phyloP scores from a whole-genome alignment of 345 rosid species.

The Dovyalis caffra region DNA sequence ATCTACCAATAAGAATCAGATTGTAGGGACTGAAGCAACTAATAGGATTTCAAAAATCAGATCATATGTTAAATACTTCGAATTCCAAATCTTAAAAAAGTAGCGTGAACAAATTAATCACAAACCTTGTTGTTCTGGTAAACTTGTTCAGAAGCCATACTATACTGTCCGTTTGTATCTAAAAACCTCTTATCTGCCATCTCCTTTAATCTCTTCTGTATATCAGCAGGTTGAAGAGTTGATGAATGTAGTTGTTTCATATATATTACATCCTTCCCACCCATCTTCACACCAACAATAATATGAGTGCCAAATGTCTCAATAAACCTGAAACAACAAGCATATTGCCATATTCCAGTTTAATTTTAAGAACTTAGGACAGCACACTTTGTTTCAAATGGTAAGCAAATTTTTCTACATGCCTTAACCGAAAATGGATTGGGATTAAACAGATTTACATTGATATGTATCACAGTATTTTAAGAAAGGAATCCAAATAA shows the following conservation, averaged over 20 bases:
- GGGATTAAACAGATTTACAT: background rate
- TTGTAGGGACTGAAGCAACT: background rate
- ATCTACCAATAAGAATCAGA: background rate
- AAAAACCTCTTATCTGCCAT: slow-evolving; percentile 83
- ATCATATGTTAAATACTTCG: background rate
- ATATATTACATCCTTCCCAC: slow-evolving; percentile 91
- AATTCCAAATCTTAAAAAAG: background rate
- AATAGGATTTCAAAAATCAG: background rate
- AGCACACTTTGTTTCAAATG: background rate
- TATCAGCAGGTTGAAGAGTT: slow-evolving; percentile 63
- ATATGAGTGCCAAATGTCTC: slow-evolving; percentile 85
- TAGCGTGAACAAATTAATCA: slow-evolving; percentile 3
- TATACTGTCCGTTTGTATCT: slow-evolving; percentile 45
- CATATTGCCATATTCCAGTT: slow-evolving; percentile 1
- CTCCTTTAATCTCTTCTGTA: slow-evolving; percentile 75
- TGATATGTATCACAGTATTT: background rate
- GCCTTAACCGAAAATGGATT: background rate
- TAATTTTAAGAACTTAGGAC: background rate
- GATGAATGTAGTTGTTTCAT: slow-evolving; percentile 84
- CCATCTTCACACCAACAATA: slow-evolving; percentile 87
- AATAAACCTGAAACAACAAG: slow-evolving; percentile 56
- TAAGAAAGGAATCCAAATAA: background rate
- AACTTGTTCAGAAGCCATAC: slow-evolving; percentile 35
- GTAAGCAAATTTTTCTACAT: background rate
- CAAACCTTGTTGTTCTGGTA: slow-evolving; percentile 44